Evolutionary conservation across 129 eudicot genomes (phyloP).

Genomic region (Flaveria ramosissima): DNA sequence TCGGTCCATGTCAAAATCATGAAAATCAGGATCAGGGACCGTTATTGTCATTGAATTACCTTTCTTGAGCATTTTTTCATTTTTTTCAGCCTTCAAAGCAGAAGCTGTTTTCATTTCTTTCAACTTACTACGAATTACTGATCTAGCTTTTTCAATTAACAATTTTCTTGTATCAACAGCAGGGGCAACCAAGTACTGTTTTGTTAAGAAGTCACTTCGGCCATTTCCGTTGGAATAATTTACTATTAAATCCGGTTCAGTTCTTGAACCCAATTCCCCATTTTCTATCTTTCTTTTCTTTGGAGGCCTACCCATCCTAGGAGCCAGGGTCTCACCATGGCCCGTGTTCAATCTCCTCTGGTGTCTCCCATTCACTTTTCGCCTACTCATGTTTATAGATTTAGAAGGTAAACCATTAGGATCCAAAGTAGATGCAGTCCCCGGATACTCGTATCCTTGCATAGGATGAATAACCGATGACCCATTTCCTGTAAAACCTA

Average conservation of each 20-base stretch:
- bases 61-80: conserved; percentile 50
- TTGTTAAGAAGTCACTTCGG: conserved; percentile 31
- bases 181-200: conserved; percentile 51
- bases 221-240: conserved; percentile 45
- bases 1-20: conserved; percentile 87
- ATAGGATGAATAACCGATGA: conserved; percentile 57
- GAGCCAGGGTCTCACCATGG: conserved; percentile 29
- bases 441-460: conserved; percentile 61
- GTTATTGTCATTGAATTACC: conserved; percentile 62
- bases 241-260: conserved; percentile 37
- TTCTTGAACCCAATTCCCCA: conserved; percentile 42
- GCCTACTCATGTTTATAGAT: conserved; percentile 41
- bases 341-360: conserved; percentile 39
- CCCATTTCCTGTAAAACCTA: conserved; percentile 56
- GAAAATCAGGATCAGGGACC: conserved; percentile 95
- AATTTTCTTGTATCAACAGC: conserved; percentile 67
- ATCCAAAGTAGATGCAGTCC: conserved; percentile 51
- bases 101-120: conserved; percentile 63
- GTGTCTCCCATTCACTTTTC: conserved; percentile 51
- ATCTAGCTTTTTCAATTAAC: conserved; percentile 68
- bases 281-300: conserved; percentile 70
- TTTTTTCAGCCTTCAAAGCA: conserved; percentile 52
- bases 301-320: conserved; percentile 70
- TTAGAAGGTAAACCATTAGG: conserved; percentile 48
- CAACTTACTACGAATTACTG: conserved; percentile 59